phyloP scores from a whole-genome alignment of 2,329 filamentous ascomycete species.

The Diaporthe citri region DNA sequence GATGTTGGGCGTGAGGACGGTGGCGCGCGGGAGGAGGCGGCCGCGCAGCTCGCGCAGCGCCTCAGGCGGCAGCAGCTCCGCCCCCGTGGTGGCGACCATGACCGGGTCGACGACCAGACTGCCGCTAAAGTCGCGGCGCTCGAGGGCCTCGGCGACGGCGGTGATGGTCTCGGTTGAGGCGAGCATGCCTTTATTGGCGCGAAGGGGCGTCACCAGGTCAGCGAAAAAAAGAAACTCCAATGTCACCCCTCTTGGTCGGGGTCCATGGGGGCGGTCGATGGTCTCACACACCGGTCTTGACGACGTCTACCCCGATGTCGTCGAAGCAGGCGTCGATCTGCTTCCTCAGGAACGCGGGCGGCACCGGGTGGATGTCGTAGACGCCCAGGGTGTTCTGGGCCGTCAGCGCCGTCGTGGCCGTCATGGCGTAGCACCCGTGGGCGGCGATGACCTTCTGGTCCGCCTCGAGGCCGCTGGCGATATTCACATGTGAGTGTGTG shows the following conservation, averaged over 20 bases:
- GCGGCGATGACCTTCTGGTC: slow-evolving; percentile 95
- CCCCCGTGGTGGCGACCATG: slow-evolving; percentile 90
- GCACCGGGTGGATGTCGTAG: slow-evolving; percentile 82
- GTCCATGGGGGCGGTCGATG: too few species aligned
- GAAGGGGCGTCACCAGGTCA: background rate
- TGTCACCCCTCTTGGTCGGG: too few species aligned
- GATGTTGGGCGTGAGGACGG: slow-evolving; percentile 81
- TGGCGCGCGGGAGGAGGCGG: slow-evolving; percentile 74
- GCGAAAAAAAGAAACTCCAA: background rate
- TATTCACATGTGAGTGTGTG: slow-evolving; percentile 29
- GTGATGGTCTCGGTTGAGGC: slow-evolving; percentile 78
- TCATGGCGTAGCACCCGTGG: slow-evolving; percentile 96
- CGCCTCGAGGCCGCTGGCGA: slow-evolving; percentile 85
- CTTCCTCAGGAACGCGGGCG: slow-evolving; percentile 82
- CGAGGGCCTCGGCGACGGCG: slow-evolving; percentile 75
- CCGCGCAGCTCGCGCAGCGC: slow-evolving; percentile 73
- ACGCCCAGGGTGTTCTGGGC: slow-evolving; percentile 94
- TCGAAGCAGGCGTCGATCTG: slow-evolving; percentile 88
- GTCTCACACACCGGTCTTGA: slow-evolving; percentile 83
- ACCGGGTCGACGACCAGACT: slow-evolving; percentile 83
- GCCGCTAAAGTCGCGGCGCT: slow-evolving; percentile 63
- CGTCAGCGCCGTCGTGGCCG: slow-evolving; percentile 94
- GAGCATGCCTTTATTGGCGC: slow-evolving; percentile 77
- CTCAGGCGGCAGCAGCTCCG: slow-evolving; percentile 73
- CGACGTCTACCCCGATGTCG: slow-evolving; percentile 88